These are phyloP conservation scores for Cladosporium sp. DNA, from an alignment of 2,329 filamentous ascomycete genomes.

Conservation along the genomic window DNA sequence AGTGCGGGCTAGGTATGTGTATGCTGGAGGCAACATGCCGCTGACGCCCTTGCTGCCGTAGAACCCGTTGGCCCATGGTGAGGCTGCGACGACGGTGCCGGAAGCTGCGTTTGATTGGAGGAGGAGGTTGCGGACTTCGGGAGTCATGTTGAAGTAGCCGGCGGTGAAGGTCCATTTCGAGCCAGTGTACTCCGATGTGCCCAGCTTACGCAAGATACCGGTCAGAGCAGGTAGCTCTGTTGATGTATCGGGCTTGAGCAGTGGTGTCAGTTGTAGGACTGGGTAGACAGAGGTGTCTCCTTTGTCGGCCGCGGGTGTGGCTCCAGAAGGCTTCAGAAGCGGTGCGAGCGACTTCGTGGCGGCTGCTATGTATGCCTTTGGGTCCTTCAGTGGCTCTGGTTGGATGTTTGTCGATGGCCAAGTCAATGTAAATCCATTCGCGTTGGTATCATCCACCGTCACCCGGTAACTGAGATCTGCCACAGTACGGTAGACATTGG, in stretches of 20 bases:
- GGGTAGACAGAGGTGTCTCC: slow-evolving; percentile 79
- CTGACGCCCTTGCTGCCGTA: slow-evolving; percentile 85
- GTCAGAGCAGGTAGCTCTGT: slow-evolving; percentile 86
- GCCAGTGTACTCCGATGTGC: slow-evolving; percentile 60
- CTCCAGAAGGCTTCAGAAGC: slow-evolving; percentile 57
- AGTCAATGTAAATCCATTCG: slow-evolving; percentile 54
- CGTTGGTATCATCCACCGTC: slow-evolving; percentile 54
- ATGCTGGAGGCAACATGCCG: slow-evolving; percentile 86
- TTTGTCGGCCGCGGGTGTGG: slow-evolving; percentile 25
- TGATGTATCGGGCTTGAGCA: slow-evolving; percentile 76
- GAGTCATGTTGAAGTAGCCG: slow-evolving; percentile 96
- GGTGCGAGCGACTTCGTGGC: slow-evolving; percentile 67
- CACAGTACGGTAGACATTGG: slow-evolving; percentile 72
- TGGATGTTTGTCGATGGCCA: slow-evolving; percentile 78
- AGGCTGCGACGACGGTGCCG: slow-evolving; percentile 87
- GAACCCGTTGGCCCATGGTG: slow-evolving; percentile 92
- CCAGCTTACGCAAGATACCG: slow-evolving; percentile 68
- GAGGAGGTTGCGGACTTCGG: slow-evolving; percentile 75
- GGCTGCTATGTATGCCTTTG: slow-evolving; percentile 66
- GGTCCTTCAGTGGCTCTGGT: slow-evolving; percentile 71
- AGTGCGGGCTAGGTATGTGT: slow-evolving; percentile 80
- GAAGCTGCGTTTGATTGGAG: slow-evolving; percentile 68
- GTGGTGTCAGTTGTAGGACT: slow-evolving; percentile 81
- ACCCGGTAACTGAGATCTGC: slow-evolving; percentile 81
- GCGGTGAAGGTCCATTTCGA: slow-evolving; percentile 95